Conservation (phyloP, 306 rosid species). For the Cicer pinnatifidum region DNA sequence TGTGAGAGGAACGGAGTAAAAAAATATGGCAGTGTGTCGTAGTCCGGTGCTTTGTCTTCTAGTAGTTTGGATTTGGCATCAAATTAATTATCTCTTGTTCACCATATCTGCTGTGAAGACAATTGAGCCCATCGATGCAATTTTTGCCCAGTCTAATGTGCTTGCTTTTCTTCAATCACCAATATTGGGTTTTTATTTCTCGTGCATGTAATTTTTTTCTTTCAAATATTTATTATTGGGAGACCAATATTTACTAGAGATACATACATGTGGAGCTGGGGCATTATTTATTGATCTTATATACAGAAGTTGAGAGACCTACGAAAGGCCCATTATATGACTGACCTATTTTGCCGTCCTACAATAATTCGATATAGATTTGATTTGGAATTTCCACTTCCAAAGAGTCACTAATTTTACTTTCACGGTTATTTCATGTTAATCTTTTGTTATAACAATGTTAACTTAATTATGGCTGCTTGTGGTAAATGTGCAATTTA, state of each 20-base stretch:
- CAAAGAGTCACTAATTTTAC: background rate
- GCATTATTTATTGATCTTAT: too few relatives aligned
- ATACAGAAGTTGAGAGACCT: background rate
- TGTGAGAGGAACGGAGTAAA: slow-evolving; percentile 16
- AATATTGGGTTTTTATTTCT: background rate
- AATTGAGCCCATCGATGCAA: slow-evolving; percentile 54
- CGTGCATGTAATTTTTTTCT: background rate
- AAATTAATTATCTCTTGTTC: slow-evolving; percentile 37
- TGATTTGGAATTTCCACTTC: background rate
- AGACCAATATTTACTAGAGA: background rate
- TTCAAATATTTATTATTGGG: background rate
- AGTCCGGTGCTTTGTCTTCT: slow-evolving; percentile 53
- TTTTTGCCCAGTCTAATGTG: slow-evolving; percentile 7
- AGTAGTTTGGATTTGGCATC: slow-evolving; percentile 68
- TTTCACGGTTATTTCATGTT: background rate
- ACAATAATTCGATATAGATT: background rate
- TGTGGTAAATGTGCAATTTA: background rate
- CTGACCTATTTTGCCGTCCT: background rate
- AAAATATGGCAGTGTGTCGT: slow-evolving; percentile 44
- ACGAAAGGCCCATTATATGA: too few relatives aligned
- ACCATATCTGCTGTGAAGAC: slow-evolving; percentile 35
- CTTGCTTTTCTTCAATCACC: slow-evolving; percentile 4
- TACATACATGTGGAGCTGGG: background rate
- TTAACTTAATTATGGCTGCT: background rate
- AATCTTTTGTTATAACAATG: background rate